Evolutionary conservation across 257 asterid species (phyloP).

Genomic region (Forsythia viridissima): DNA sequence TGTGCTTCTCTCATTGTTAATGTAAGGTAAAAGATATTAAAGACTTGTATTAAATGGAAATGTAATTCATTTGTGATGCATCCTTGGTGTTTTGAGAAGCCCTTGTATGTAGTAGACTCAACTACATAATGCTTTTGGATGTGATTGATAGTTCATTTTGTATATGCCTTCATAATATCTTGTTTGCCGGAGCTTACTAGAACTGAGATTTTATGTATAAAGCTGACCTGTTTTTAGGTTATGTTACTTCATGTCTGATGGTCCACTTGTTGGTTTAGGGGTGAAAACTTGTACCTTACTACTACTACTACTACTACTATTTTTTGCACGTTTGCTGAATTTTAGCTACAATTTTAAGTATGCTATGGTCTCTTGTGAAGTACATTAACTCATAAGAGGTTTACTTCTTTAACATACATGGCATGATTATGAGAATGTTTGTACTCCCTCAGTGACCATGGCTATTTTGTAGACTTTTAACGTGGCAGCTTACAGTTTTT

Average conservation of each 20-base stretch:
- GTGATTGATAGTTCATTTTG: not conserved
- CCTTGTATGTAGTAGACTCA: not conserved
- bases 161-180: not conserved
- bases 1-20: not conserved
- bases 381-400: not conserved
- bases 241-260: not conserved
- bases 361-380: not conserved
- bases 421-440: not conserved
- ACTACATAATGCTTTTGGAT: not conserved
- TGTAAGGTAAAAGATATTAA: not conserved
- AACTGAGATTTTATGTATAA: not conserved
- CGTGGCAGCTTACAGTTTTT: conserved; percentile 14
- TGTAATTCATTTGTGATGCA: not conserved
- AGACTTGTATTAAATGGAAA: not conserved
- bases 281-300: not conserved
- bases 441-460: not conserved
- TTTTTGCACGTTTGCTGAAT: not conserved
- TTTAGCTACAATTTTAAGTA: not conserved
- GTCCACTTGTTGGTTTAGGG: not conserved
- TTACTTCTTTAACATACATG: not conserved
- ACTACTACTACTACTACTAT: not conserved
- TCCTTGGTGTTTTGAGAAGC: not conserved
- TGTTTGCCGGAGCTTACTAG: not conserved
- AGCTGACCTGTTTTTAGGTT: not conserved
- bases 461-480: conserved; percentile 11